A percentile compares a stretch with the other conserved stretches of the same genome.
Conservation (phyloP, 1,139 yeast species). For the Debaryomyces sp. region DNA sequence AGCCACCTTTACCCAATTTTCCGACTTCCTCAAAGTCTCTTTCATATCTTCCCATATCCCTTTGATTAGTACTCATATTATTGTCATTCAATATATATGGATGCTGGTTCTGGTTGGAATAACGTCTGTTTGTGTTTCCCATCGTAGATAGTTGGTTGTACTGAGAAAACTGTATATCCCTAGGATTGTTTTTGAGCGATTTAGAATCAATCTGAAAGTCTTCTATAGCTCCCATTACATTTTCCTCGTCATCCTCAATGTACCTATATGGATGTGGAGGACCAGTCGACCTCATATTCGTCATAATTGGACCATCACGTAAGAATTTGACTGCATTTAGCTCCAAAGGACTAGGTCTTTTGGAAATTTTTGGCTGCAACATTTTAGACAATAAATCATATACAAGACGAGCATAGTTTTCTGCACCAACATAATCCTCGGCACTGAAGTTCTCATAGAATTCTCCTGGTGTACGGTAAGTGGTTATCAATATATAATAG, state of each 20-base stretch:
- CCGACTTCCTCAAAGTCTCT: slow-evolving; percentile 93
- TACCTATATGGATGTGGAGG: background rate
- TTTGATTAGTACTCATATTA: slow-evolving; percentile 1
- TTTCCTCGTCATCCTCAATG: slow-evolving; percentile 2
- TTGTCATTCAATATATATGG: slow-evolving; percentile 6
- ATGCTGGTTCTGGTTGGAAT: slow-evolving; percentile 22
- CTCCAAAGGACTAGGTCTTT: slow-evolving; percentile 81
- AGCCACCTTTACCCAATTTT: slow-evolving; percentile 91
- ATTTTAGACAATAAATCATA: slow-evolving; percentile 68
- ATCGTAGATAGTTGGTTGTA: background rate
- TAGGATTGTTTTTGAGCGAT: background rate
- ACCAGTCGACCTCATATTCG: slow-evolving; percentile 2
- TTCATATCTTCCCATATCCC: slow-evolving; percentile 38
- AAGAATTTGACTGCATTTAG: slow-evolving; percentile 80
- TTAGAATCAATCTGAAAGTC: background rate
- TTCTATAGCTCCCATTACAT: background rate
- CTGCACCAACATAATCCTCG: slow-evolving; percentile 29
- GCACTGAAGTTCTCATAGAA: slow-evolving; percentile 52
- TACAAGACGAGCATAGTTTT: slow-evolving; percentile 43
- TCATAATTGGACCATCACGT: slow-evolving; percentile 59
- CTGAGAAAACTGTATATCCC: background rate
- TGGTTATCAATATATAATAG: slow-evolving; percentile 39
- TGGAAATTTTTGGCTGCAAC: slow-evolving; percentile 66
- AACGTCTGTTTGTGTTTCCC: slow-evolving; percentile 15
- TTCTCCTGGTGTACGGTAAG: slow-evolving; percentile 61